Base-by-base conservation (phyloP, 1,284 basidiomycete genomes). In the Inonotus hispidus region DNA sequence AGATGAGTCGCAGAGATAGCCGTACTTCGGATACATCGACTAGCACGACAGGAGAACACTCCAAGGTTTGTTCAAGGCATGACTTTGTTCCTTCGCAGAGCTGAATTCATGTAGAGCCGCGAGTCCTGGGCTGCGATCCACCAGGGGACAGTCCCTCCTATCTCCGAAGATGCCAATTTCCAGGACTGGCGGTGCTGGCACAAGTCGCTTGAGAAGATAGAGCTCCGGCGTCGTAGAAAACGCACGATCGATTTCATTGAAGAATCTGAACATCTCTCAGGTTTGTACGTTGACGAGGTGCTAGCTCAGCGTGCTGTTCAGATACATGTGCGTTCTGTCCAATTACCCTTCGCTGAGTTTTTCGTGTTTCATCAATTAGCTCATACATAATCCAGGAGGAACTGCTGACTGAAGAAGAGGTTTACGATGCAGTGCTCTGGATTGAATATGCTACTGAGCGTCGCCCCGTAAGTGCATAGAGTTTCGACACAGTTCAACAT, bases 71-170 rank as follows among this genome's bases (percentile, higher is more conserved):
- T 60, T 11, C 57, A 43, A 54, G 23, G 55, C 10, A 35, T 25
- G 8, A 25, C 49, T 55, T 21, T 43, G 25, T 55, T 43, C 53
- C 43, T 41, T 53, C 53, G 58, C n/a, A n/a, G 60, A 2, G 19
- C 52, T 13, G 23, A 45, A 19, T n/a, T 5, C 53, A 54, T 52
- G 11, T 59, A 79, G 77, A 78, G 77, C 60, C 74, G 71, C 60
- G 72, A 77, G 65, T 78, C 78, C 6, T 79, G 77, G 76, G 74
- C 74, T 3, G 73, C 73, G 1, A 71, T 79, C 29, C 77, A 75
- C 64, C 69, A 68, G 53, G 75, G 73, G 3, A 70, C 65, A 3
- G 65, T 75, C 13, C 70, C 76, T 59, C 74, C 77, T 0, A 69
- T 69, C 55, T 72, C 71, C 56, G 74, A 75, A 60, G 74, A 77